Percentiles rank a stretch among this genome's conserved stretches.
phyloP scores from a whole-genome alignment of 495 filamentous ascomycete species.

The Chaetomium cochliodes region DNA sequence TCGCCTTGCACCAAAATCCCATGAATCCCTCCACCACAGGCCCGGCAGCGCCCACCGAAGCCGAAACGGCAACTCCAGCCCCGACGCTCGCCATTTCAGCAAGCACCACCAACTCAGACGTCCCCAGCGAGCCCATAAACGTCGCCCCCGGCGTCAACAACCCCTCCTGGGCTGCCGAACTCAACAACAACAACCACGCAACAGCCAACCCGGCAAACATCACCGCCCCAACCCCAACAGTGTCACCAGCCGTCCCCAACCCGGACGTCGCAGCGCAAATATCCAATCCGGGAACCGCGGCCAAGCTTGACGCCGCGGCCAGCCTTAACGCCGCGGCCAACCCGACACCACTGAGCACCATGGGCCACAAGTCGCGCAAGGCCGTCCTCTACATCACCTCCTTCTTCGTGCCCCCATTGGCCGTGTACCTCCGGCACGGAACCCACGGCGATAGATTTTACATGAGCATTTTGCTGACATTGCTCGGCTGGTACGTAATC shows the following conservation, averaged over 20 bases:
- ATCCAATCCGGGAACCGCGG: too few species aligned
- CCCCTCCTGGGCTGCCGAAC: background rate
- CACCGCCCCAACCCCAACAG: background rate
- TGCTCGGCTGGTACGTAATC: conserved; percentile 69
- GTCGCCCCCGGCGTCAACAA: background rate
- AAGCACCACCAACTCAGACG: background rate
- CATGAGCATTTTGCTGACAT: conserved; percentile 85
- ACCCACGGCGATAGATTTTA: conserved; percentile 75
- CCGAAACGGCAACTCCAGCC: background rate
- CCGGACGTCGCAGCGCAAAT: too few species aligned
- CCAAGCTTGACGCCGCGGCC: too few species aligned
- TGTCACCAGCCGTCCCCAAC: background rate
- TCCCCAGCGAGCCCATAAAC: background rate
- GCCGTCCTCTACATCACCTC: conserved; percentile 49
- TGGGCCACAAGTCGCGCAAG: conserved; percentile 3
- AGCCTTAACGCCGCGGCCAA: background rate
- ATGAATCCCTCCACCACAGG: background rate
- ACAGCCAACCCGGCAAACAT: background rate
- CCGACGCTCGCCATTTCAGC: background rate
- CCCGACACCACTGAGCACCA: background rate
- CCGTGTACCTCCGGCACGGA: conserved; percentile 88
- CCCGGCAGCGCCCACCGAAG: background rate
- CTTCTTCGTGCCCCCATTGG: conserved; percentile 81
- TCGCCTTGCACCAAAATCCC: background rate
- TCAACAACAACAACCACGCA: too few species aligned